These are phyloP conservation scores for Penicillium paradoxum DNA, from an alignment of 495 filamentous ascomycete species.

Conservation along the genomic window DNA sequence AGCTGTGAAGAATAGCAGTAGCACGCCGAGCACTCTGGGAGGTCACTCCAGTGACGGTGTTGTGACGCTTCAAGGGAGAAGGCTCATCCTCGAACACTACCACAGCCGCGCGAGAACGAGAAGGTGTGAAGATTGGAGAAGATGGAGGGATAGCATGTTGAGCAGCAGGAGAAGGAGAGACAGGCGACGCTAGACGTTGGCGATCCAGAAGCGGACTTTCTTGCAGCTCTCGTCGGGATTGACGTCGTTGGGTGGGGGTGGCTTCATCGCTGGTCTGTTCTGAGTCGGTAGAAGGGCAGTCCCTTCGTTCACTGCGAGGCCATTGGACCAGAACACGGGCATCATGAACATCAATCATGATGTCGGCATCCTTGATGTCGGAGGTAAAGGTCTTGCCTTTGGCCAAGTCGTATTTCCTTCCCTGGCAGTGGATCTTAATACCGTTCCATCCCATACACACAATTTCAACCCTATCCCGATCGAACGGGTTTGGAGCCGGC, in stretches of 20 bases:
- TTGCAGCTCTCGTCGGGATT: conserved; percentile 29
- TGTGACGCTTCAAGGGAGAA: conserved; percentile 35
- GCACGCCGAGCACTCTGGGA: conserved; percentile 26
- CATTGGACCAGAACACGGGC: conserved; percentile 83
- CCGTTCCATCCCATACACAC: conserved; percentile 96
- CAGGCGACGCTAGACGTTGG: conserved; percentile 59
- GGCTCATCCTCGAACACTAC: conserved; percentile 60
- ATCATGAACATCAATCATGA: conserved; percentile 95
- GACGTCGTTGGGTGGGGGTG: conserved; percentile 34
- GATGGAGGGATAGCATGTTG: conserved; percentile 41
- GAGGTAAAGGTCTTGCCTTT: conserved; percentile 90
- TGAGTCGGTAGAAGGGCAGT: conserved; percentile 55
- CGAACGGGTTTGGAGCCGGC: conserved; percentile 55
- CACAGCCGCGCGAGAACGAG: conserved; percentile 43
- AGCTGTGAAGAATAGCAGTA: conserved; percentile 33
- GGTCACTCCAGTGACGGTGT: conserved; percentile 19
- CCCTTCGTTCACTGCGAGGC: conserved; percentile 62
- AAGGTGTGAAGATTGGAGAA: conserved; percentile 38
- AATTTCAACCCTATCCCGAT: conserved; percentile 71
- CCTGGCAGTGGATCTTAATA: conserved; percentile 86
- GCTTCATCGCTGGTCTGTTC: conserved; percentile 65
- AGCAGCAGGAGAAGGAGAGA: conserved; percentile 66
- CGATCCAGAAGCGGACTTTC: conserved; percentile 64
- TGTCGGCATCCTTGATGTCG: conserved; percentile 81
- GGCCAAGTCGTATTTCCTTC: conserved; percentile 74